Evolutionary conservation across 2,329 filamentous ascomycete species (phyloP).

Genomic region (Colletotrichum gloeosporioides): DNA sequence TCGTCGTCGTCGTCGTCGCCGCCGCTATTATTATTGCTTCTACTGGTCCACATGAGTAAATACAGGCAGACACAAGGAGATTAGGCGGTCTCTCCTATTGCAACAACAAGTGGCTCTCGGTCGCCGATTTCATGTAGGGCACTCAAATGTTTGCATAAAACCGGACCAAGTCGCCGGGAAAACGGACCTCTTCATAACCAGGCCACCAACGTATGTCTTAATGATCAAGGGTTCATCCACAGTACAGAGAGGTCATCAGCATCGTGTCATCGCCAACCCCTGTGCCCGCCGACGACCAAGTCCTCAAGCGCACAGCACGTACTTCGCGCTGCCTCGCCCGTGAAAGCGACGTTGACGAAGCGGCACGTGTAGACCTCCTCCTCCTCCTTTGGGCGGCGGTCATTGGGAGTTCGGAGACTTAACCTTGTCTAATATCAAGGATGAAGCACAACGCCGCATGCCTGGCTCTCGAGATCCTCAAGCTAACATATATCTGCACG

Average conservation of each 20-base stretch:
- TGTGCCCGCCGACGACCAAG: too few relatives aligned
- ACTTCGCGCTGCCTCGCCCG: conserved; percentile 98
- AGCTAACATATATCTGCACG: not conserved
- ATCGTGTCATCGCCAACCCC: not conserved
- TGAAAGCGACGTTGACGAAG: conserved; percentile 97
- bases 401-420: conserved; percentile 71
- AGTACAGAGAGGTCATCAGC: too few relatives aligned
- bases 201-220: not conserved
- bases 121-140: not conserved
- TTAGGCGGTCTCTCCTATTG: not conserved
- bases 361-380: conserved; percentile 90
- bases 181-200: not conserved
- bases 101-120: not conserved
- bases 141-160: not conserved
- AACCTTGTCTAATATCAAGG: not conserved
- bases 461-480: not conserved
- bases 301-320: conserved; percentile 9
- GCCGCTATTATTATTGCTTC: too few relatives aligned
- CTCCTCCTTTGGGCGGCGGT: conserved; percentile 89
- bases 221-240: not conserved
- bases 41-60: too few relatives aligned
- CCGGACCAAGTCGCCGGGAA: not conserved
- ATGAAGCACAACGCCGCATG: not conserved
- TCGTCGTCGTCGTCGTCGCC: too few relatives aligned
- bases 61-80: too few relatives aligned